Evolutionary conservation across 139 green algal genomes (phyloP).

Genomic region (Astrephomene gubernaculifera): DNA sequence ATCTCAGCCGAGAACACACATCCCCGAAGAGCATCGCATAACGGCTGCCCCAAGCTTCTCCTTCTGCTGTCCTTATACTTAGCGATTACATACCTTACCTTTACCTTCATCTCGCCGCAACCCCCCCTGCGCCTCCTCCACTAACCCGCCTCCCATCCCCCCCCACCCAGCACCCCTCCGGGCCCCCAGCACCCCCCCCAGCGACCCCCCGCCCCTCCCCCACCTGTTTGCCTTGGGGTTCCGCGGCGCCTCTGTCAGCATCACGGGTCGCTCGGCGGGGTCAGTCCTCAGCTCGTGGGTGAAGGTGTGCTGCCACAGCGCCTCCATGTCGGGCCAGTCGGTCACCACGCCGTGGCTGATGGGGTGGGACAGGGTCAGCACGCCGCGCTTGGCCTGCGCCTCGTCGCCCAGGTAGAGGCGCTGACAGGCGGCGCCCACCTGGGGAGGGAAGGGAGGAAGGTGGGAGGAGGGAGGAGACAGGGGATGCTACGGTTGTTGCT

Average conservation of each 20-base stretch:
- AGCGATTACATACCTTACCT: no score
- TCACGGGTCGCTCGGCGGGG: conserved; percentile 91
- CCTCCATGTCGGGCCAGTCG: conserved; percentile 98
- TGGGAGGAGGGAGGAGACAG: not conserved
- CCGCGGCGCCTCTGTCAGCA: conserved; percentile 90
- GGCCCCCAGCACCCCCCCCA: no score
- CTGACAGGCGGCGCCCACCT: conserved; percentile 62
- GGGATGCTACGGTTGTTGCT: not conserved
- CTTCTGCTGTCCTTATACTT: no score
- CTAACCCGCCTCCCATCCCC: no score
- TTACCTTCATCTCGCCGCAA: no score
- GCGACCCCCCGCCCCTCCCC: no score
- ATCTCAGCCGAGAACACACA: no score
- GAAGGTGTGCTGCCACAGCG: conserved; percentile 98
- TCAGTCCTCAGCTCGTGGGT: conserved; percentile 97
- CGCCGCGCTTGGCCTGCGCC: conserved; percentile 94
- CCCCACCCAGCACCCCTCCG: no score
- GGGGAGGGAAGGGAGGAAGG: not conserved
- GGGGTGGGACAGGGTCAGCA: conserved; percentile 94
- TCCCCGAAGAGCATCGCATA: no score
- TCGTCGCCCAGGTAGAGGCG: conserved; percentile 96
- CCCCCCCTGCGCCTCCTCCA: no score
- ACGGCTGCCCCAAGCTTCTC: no score
- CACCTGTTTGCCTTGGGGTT: conserved; percentile 70
- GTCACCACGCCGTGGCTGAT: conserved; percentile 96